phyloP scores from a whole-genome alignment of 495 filamentous ascomycete species.

The Penicillium macrosclerotiorum region DNA sequence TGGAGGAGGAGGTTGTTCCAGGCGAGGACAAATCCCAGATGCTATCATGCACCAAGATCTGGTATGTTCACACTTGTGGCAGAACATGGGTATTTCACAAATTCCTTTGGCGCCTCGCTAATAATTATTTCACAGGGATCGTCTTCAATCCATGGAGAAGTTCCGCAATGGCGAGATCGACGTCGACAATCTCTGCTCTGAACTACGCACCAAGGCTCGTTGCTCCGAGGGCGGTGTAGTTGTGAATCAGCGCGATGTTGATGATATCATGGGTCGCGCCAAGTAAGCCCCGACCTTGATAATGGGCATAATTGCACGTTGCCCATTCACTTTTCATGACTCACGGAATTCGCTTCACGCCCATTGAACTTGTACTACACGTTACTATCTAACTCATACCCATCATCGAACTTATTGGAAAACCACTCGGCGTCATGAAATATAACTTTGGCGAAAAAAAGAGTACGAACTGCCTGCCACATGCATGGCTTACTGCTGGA shows the following conservation, averaged over 20 bases:
- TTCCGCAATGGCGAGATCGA: constrained; percentile 88
- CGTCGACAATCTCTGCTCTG: constrained; percentile 86
- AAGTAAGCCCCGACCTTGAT: constrained; percentile 19
- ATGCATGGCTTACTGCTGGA: not conserved
- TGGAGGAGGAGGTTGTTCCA: constrained; percentile 66
- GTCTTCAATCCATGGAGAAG: constrained; percentile 79
- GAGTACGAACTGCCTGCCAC: constrained; percentile 6
- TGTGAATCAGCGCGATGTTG: constrained; percentile 84
- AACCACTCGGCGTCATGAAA: constrained; percentile 26
- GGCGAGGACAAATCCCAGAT: constrained; percentile 64
- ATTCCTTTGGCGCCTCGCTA: not conserved
- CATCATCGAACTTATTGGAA: constrained; percentile 28
- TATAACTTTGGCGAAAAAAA: constrained; percentile 15
- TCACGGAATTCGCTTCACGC: constrained; percentile 17
- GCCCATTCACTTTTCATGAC: constrained; percentile 17
- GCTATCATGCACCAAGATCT: constrained; percentile 85
- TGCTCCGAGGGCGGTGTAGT: constrained; percentile 93
- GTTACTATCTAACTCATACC: constrained; percentile 27
- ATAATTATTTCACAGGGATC: constrained; percentile 65
- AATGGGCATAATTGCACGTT: constrained; percentile 1
- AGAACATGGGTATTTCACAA: too few species aligned
- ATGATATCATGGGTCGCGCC: constrained; percentile 66
- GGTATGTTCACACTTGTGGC: constrained; percentile 70
- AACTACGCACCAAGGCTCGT: constrained; percentile 93
- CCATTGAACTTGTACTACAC: constrained; percentile 19